Evolutionary conservation across 2,329 filamentous ascomycete species (phyloP).

Genomic region (Orbilia javanica): DNA sequence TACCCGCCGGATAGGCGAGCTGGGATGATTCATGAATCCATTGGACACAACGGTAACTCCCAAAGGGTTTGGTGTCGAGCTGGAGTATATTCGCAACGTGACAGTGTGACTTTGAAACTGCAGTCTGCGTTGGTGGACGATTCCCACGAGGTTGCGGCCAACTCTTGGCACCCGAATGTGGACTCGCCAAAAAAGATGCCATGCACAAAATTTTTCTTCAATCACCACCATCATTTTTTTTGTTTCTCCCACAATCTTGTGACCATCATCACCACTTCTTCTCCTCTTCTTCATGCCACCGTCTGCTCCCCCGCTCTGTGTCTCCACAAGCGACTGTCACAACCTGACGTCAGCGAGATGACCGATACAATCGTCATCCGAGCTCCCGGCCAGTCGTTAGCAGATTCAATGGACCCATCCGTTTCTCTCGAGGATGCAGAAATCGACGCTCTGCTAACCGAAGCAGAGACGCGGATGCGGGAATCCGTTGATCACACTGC

Average conservation of each 20-base stretch:
- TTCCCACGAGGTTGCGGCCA: conserved; percentile 14
- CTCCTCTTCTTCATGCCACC: conserved; percentile 20
- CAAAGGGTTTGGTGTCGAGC: not conserved
- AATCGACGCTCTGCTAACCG: conserved; percentile 65
- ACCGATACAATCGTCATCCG: conserved; percentile 40
- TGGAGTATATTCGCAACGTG: not conserved
- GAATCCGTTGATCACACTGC: conserved; percentile 53
- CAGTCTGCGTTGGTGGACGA: not conserved
- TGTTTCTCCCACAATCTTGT: conserved; percentile 3
- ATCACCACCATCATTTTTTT: conserved; percentile 16
- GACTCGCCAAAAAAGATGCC: conserved; percentile 1
- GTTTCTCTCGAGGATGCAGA: conserved; percentile 63
- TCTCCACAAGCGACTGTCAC: conserved; percentile 33
- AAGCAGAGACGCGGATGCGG: conserved; percentile 65
- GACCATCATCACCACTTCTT: conserved; percentile 14
- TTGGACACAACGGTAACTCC: not conserved
- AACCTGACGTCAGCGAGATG: conserved; percentile 51
- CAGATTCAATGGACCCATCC: conserved; percentile 58
- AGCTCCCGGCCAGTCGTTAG: conserved; percentile 45
- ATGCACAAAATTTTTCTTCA: conserved; percentile 39
- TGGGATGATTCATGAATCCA: not conserved
- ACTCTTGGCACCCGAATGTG: conserved; percentile 6
- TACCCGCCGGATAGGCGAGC: conserved; percentile 27
- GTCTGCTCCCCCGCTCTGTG: conserved; percentile 28
- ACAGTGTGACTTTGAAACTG: conserved; percentile 5